A percentile compares a stretch with the other conserved stretches of the same genome.
These are phyloP conservation scores for Chrysanthemum lavandulifolium DNA, from an alignment of 129 eudicot genomes.

Conservation along the genomic window DNA sequence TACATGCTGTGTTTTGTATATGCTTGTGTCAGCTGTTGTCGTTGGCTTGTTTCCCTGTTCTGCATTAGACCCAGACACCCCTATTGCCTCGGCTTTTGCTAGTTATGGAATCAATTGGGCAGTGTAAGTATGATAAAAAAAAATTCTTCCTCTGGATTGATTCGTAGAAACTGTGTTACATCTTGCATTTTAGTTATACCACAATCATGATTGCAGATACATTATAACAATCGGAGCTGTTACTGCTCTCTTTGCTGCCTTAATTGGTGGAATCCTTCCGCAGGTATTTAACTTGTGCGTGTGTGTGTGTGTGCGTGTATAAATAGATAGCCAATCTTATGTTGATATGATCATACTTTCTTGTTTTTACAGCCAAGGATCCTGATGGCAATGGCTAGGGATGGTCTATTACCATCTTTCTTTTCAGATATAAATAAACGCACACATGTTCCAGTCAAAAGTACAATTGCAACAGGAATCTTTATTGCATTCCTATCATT, in stretches of 20 bases:
- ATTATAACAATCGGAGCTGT: conserved; percentile 57
- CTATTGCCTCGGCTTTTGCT: no score
- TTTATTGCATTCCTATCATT: conserved; percentile 51
- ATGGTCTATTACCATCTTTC: conserved; percentile 64
- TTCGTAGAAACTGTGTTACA: no score
- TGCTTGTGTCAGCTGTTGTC: no score
- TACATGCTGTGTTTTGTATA: no score
- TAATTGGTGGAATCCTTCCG: conserved; percentile 64
- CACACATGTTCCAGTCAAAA: conserved; percentile 65
- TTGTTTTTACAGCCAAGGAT: conserved; percentile 58
- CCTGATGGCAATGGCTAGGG: conserved; percentile 76
- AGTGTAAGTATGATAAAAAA: no score
- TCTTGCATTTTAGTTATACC: no score
- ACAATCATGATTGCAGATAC: conserved; percentile 38
- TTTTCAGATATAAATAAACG: conserved; percentile 56
- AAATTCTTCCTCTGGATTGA: no score
- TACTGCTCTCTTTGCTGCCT: conserved; percentile 71
- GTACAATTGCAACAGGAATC: conserved; percentile 59
- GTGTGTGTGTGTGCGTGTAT: not conserved
- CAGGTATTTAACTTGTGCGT: conserved; percentile 36
- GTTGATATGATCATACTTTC: not conserved
- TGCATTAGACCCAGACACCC: no score
- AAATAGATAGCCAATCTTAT: no score
- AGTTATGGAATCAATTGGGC: no score
- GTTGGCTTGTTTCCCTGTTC: no score